Evolutionary conservation across 345 rosid species (phyloP).

Genomic region (Eucalyptus viminalis): DNA sequence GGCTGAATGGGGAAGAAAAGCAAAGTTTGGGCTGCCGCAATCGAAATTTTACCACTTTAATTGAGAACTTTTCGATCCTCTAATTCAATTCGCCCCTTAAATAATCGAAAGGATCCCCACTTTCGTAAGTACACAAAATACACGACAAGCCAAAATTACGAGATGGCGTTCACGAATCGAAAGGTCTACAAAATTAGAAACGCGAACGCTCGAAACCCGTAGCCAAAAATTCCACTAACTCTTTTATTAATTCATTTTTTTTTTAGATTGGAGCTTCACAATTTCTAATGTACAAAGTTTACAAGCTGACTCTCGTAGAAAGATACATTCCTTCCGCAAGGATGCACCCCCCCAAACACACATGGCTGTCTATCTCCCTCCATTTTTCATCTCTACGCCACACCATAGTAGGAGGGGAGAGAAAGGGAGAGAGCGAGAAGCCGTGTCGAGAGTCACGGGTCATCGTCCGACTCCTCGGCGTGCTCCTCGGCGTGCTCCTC

Average conservation of each 20-base stretch:
- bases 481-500: conserved; percentile 14
- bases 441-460: not conserved
- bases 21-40: not conserved
- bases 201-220: not conserved
- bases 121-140: not conserved
- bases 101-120: not conserved
- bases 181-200: not conserved
- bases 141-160: not conserved
- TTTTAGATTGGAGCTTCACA: not conserved
- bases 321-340: not conserved
- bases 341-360: not conserved
- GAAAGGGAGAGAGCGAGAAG: not conserved
- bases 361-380: not conserved
- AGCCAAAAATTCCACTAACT: not conserved
- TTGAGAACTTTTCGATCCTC: not conserved
- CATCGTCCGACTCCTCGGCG: conserved; percentile 1
- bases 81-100: not conserved
- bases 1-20: not conserved
- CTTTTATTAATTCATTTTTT: not conserved
- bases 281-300: not conserved
- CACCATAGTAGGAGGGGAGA: not conserved
- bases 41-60: not conserved
- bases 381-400: not conserved
- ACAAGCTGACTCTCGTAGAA: not conserved
- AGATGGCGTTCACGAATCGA: not conserved